Percentiles rank a stretch among this genome's conserved stretches.
These are phyloP conservation scores for Nyssa sinensis DNA, from an alignment of 148 eudicot genomes.

Conservation along the genomic window DNA sequence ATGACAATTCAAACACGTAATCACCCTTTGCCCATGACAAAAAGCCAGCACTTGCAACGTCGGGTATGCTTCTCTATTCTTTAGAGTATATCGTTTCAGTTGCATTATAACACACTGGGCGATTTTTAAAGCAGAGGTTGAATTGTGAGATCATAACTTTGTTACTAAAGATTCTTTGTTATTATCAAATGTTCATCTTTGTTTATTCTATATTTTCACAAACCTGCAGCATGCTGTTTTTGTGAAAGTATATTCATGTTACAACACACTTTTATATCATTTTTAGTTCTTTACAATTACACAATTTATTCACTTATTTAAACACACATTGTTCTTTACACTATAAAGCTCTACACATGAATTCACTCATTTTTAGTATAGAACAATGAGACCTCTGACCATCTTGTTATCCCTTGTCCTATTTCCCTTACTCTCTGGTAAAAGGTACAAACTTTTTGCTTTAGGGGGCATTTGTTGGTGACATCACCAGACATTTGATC, in stretches of 20 bases:
- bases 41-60: slow-evolving; percentile 88
- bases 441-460: too few relatives aligned
- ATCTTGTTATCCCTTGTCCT: too few relatives aligned
- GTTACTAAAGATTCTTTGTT: neutral
- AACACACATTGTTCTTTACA: too few relatives aligned
- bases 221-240: neutral
- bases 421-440: too few relatives aligned
- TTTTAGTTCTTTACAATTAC: neutral
- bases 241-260: neutral
- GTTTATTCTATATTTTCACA: too few relatives aligned
- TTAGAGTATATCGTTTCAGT: neutral
- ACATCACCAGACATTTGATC: too few relatives aligned
- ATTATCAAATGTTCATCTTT: neutral
- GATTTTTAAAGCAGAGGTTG: neutral
- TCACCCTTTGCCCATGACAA: slow-evolving; percentile 88
- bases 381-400: too few relatives aligned
- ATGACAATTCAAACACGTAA: slow-evolving; percentile 92
- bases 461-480: too few relatives aligned
- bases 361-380: too few relatives aligned
- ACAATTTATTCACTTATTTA: neutral
- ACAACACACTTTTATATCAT: neutral
- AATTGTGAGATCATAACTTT: neutral
- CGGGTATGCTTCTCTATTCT: slow-evolving; percentile 57
- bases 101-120: neutral
- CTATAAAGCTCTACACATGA: too few relatives aligned